phyloP scores from a whole-genome alignment of 1,139 yeast species.

The Blastobotrys buckinghamii region DNA sequence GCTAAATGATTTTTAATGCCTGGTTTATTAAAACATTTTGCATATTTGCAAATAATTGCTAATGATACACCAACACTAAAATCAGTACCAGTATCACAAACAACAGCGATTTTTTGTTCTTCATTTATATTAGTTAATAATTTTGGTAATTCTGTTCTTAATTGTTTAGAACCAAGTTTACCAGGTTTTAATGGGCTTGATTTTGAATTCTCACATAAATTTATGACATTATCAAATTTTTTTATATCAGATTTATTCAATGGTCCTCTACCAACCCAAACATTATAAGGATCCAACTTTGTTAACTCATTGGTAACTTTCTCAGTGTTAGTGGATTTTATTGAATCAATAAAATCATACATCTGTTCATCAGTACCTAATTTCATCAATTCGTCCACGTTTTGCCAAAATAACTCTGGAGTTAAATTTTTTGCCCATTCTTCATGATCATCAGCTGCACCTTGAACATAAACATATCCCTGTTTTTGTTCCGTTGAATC shows the following conservation, averaged over 20 bases:
- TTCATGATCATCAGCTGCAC: slow-evolving; percentile 93
- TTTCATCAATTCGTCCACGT: slow-evolving; percentile 33
- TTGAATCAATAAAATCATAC: slow-evolving; percentile 26
- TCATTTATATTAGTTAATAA: slow-evolving; percentile 27
- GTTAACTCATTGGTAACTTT: no score
- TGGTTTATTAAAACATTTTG: slow-evolving; percentile 29
- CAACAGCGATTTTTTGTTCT: slow-evolving; percentile 33
- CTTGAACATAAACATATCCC: slow-evolving; percentile 67
- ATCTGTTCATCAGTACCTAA: slow-evolving; percentile 39
- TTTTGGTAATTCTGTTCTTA: slow-evolving; percentile 42
- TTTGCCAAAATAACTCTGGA: slow-evolving; percentile 55
- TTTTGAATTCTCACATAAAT: slow-evolving; percentile 16
- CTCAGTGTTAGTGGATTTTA: no score
- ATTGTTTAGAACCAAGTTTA: slow-evolving; percentile 58
- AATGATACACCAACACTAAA: slow-evolving; percentile 57
- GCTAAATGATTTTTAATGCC: slow-evolving; percentile 54
- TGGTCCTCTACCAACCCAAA: slow-evolving; percentile 21
- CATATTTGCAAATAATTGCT: slow-evolving; percentile 39
- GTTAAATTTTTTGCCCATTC: slow-evolving; percentile 63
- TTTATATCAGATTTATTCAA: background rate
- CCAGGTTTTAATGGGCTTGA: slow-evolving; percentile 36
- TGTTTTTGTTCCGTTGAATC: slow-evolving; percentile 45
- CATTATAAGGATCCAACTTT: slow-evolving; percentile 17
- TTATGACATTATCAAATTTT: slow-evolving; percentile 6
- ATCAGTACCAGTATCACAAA: slow-evolving; percentile 65